Base-by-base conservation (phyloP, 1,284 basidiomycete species). In the Inonotus hispidus region DNA sequence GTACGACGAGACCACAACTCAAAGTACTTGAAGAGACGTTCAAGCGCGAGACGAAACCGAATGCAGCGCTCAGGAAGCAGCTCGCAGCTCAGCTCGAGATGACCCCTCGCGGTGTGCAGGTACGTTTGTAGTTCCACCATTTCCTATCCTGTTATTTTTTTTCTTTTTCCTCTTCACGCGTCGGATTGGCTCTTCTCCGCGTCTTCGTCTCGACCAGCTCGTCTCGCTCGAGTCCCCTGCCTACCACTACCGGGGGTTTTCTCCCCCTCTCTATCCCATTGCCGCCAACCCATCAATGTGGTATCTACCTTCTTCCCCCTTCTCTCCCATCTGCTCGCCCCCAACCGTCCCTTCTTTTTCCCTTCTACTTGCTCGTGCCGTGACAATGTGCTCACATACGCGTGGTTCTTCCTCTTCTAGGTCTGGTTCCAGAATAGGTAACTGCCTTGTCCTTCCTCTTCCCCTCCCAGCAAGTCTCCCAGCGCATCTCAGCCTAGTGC, bases 361-460 rank as follows among this genome's bases (percentile, higher is more conserved):
- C 52, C 38, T 4, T 47, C 52, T 49, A 29, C 49, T 39, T 23
- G n/a, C 37, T 53, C 49, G 3, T 41, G 23, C n/a, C n/a, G 32
- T 32, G 32, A 32, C 13, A 35, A 49, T 37, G 32, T 46, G 21
- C 50, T 60, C 55, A 61, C 61, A 32, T 19, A 37, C 39, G 19
- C 38, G 21, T 13, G 35, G 27, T 47, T 37, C 43, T 46, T 55
- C 21, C 29, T 21, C 49, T 14, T 46, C 60, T 68, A 90, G 88
- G 88, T 91, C 45, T 93, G 92, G 92, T 95, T 95, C 73, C 92
- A 94, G 74, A 95, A 95, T 72, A 82, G 92, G 88, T 90, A 68
- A 66, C 76, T 74, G 55, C 41, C 43, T 57, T 47, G 32, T 25
- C 47, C 41, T 43, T 50, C 29, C 16, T 47, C 14, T 10, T 38